Conservation (phyloP, 345 rosid genomes). For the Eucalyptus camaldulensis region DNA sequence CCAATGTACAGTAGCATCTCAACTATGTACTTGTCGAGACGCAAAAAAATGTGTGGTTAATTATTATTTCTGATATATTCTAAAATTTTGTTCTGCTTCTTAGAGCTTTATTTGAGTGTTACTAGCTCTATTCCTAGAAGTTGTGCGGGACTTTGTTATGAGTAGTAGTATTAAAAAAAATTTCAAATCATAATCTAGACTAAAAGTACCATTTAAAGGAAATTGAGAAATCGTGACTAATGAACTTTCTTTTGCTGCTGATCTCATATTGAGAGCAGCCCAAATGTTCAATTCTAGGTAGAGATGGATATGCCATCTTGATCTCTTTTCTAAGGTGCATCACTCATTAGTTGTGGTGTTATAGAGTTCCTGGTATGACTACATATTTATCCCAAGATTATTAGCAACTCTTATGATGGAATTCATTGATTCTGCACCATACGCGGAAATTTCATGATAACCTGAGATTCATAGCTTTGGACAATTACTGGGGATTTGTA, state of each 20-base stretch:
- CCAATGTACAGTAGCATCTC: not conserved
- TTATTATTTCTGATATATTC: not conserved
- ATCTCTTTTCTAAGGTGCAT: not conserved
- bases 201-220: not conserved
- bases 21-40: not conserved
- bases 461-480: not conserved
- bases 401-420: not conserved
- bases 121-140: not conserved
- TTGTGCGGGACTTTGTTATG: not conserved
- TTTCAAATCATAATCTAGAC: not conserved
- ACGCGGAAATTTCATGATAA: not conserved
- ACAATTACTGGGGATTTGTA: not conserved
- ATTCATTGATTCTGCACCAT: not conserved
- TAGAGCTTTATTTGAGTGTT: not conserved
- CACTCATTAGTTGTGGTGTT: not conserved
- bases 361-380: not conserved
- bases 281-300: not conserved
- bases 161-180: not conserved
- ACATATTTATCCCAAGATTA: not conserved
- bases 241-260: not conserved
- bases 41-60: not conserved
- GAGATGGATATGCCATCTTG: not conserved
- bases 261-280: not conserved
- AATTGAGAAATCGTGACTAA: not conserved
- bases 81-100: not conserved